Evolutionary conservation across 2,329 filamentous ascomycete genomes (phyloP).

Genomic region (Alternaria consortialis): DNA sequence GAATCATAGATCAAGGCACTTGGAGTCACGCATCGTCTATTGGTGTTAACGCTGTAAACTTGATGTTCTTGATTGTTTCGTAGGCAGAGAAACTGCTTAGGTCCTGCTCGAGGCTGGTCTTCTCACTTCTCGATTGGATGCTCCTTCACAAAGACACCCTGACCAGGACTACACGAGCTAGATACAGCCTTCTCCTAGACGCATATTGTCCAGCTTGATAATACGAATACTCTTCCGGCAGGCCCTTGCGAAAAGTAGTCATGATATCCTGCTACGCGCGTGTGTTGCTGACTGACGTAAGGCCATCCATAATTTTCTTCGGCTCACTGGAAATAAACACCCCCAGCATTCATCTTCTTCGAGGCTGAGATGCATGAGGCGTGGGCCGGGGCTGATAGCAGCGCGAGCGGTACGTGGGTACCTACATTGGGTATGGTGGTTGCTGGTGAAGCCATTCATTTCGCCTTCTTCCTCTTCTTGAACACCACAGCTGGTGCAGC

Average conservation of each 20-base stretch:
- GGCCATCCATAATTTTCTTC: background rate
- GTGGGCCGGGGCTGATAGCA: background rate
- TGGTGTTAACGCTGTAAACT: background rate
- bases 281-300: background rate
- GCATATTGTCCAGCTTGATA: background rate
- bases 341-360: too few species aligned
- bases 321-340: background rate
- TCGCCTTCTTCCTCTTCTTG: conserved; percentile 80
- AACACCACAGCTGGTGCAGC: conserved; percentile 68
- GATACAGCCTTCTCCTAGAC: background rate
- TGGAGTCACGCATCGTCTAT: background rate
- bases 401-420: background rate
- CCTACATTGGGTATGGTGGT: background rate
- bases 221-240: background rate
- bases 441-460: conserved; percentile 31
- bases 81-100: background rate
- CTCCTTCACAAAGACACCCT: background rate
- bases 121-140: background rate
- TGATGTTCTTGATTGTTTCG: background rate
- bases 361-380: background rate
- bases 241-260: background rate
- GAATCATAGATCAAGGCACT: background rate
- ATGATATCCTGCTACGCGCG: background rate
- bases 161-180: background rate
- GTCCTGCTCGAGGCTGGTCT: background rate